Conservation (phyloP, 2,329 filamentous ascomycete species). For the Fusarium tjaetaba region DNA sequence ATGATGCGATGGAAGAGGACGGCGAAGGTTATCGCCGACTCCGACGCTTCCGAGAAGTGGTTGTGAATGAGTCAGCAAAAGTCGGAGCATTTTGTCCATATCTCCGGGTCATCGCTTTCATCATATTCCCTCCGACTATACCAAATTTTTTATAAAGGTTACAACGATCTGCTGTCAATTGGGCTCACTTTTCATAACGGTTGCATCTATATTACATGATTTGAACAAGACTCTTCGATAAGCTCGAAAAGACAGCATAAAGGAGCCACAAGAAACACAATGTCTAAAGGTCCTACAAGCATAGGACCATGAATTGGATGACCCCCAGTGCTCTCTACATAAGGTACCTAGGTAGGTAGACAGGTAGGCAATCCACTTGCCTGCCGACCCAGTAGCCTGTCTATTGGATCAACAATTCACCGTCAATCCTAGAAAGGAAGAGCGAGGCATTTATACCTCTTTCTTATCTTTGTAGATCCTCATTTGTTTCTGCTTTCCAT, state of each 20-base stretch:
- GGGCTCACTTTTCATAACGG: background rate
- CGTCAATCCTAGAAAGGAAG: background rate
- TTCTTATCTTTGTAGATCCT: background rate
- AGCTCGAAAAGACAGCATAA: background rate
- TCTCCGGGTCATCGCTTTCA: slow-evolving; percentile 2
- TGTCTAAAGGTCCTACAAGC: background rate
- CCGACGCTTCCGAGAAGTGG: slow-evolving; percentile 38
- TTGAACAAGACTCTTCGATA: background rate
- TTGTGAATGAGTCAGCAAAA: slow-evolving; percentile 28
- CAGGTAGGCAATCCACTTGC: background rate
- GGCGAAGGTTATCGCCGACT: slow-evolving; percentile 46
- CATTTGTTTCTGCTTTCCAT: background rate
- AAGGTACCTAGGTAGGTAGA: background rate
- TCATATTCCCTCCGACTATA: background rate
- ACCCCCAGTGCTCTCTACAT: background rate
- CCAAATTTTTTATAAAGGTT: background rate
- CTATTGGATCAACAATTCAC: background rate
- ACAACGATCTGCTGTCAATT: background rate
- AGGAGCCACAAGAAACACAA: background rate
- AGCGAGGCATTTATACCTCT: slow-evolving; percentile 8
- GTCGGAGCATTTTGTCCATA: slow-evolving; percentile 24
- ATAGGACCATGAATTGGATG: background rate
- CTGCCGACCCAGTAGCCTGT: background rate
- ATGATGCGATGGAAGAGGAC: slow-evolving; percentile 34
- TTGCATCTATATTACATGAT: background rate